Conservation (phyloP, 2,329 filamentous ascomycete species). For the Venturia aucupariae region DNA sequence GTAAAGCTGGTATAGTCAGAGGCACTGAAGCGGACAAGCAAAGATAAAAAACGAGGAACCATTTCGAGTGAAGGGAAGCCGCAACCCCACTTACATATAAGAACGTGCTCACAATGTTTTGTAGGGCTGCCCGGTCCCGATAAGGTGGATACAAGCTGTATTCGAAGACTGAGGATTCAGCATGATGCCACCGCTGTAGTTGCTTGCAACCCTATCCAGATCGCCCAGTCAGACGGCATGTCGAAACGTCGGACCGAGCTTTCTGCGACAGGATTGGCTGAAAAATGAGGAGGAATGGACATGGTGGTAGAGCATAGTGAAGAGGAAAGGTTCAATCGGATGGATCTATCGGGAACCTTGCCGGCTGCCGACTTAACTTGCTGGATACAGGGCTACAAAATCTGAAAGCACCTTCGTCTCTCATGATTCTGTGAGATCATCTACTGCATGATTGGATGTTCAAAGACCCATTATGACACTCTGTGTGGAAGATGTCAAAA, state of each 20-base stretch:
- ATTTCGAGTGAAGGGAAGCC: background rate
- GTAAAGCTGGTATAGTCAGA: background rate
- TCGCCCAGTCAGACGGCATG: background rate
- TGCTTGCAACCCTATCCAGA: background rate
- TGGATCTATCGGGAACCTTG: background rate
- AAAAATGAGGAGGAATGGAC: background rate
- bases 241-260: background rate
- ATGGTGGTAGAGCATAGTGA: background rate
- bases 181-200: conserved; percentile 3
- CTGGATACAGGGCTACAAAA: background rate
- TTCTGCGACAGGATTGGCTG: background rate
- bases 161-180: background rate
- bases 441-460: background rate
- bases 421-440: background rate
- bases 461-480: background rate
- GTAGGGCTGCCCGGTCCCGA: background rate
- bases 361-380: background rate
- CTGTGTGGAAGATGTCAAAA: background rate
- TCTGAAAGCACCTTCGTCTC: background rate
- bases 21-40: background rate
- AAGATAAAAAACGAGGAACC: background rate
- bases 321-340: background rate
- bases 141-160: background rate
- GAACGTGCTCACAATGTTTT: background rate
- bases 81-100: conserved; percentile 1